phyloP scores from a whole-genome alignment of 1,284 basidiomycete genomes.

The Polyporus tsugae region DNA sequence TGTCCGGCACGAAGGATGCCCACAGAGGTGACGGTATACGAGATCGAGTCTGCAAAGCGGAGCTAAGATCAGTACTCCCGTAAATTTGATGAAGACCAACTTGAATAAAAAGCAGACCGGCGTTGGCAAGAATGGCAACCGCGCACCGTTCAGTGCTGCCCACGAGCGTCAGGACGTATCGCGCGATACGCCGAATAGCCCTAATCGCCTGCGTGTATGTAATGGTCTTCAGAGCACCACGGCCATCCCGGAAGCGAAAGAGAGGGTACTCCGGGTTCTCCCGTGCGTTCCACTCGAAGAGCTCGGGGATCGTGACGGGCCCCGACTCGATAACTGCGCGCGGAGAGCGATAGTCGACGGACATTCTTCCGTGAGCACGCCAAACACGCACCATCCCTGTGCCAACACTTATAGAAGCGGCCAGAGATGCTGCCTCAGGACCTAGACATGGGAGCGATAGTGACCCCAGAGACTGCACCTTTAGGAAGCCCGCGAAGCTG shows the following conservation, averaged over 20 bases:
- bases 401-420: not conserved
- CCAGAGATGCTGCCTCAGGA: not conserved
- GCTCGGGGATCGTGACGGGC: constrained; percentile 9
- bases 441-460: not conserved
- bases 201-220: constrained; percentile 10
- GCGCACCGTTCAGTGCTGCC: constrained; percentile 2
- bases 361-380: not conserved
- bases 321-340: constrained; percentile 14
- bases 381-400: not conserved
- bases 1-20: constrained; percentile 44
- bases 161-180: constrained; percentile 5
- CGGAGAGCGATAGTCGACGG: constrained; percentile 14
- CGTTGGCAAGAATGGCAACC: constrained; percentile 29
- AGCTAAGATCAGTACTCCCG: not conserved
- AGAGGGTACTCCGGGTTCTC: constrained; percentile 20
- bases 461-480: not conserved
- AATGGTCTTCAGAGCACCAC: constrained; percentile 1
- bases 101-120: constrained; percentile 21
- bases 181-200: constrained; percentile 12
- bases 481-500: constrained; percentile 1
- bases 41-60: constrained; percentile 39
- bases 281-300: constrained; percentile 18
- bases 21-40: constrained; percentile 38
- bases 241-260: constrained; percentile 13
- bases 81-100: not conserved